Conservation (phyloP, 202 grass and related monocot genomes). For the Setaria viridis region DNA sequence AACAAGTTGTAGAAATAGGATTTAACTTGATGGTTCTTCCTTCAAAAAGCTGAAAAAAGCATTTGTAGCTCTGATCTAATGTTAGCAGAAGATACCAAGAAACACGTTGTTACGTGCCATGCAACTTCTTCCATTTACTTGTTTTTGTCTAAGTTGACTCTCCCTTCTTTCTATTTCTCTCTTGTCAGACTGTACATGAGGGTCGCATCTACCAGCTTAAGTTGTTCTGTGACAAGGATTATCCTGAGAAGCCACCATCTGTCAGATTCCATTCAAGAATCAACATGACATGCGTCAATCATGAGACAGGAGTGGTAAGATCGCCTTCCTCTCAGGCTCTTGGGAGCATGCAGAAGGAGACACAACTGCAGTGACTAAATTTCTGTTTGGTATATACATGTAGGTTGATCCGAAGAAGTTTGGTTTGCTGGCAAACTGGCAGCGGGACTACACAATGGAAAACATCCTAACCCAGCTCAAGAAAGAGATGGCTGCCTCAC, state of each 20-base stretch:
- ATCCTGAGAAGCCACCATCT: constrained; percentile 68
- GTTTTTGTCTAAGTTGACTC: not conserved
- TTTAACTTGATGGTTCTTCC: not conserved
- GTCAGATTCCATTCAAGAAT: constrained; percentile 70
- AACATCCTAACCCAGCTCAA: constrained; percentile 65
- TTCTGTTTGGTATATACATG: constrained; percentile 27
- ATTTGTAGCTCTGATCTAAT: not conserved
- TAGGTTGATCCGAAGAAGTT: constrained; percentile 76
- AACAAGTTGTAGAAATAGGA: not conserved
- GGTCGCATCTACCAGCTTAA: constrained; percentile 72
- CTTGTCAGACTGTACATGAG: constrained; percentile 65
- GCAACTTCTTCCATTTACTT: not conserved
- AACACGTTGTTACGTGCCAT: not conserved
- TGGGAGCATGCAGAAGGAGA: not conserved
- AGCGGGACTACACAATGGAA: constrained; percentile 74
- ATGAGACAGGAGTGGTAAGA: constrained; percentile 62
- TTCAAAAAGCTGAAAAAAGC: not conserved
- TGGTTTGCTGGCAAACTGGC: constrained; percentile 70
- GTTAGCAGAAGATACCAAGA: not conserved
- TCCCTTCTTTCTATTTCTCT: not conserved
- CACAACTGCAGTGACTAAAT: not conserved
- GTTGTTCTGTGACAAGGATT: constrained; percentile 73
- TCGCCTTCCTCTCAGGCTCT: not conserved
- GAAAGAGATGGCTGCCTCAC: constrained; percentile 61
- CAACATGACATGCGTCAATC: constrained; percentile 65